Base-by-base conservation (phyloP, 23 red algal genomes). In the Cyanidiococcus yangmingshanensis region DNA sequence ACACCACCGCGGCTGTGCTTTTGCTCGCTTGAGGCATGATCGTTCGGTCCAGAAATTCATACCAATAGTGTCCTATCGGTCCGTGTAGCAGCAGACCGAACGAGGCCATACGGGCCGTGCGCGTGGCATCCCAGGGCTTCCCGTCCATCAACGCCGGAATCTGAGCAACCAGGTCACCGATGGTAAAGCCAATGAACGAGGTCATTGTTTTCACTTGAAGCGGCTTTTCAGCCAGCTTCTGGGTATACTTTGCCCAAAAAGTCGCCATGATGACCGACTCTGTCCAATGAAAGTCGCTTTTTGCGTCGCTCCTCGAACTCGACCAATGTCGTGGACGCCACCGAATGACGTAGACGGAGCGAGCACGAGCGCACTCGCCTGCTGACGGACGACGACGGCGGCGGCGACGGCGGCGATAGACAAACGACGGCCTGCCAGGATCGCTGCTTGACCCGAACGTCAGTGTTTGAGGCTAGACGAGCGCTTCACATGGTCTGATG, bases 51-150 rank as follows among this genome's bases (percentile, higher is more conserved):
- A 98, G 83, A 58, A 98, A 91, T 1, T 80, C 68, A 59, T 98
- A 98, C 94, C 94, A 98, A 76, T 98, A 98, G 68, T 98, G 94
- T 1, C 94, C 94, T 38, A 98, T 86, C 17, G 94, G 94, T 25
- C 94, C 94, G 79, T 98, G 94, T 25, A 98, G 79, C 37, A 77
- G 68, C 15, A 91, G 34, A 32, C 88, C 94, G 67, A 98, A 98
- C 32, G 88, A 82, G 0, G 80, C 89, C 87, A 98, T 87, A 38
- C 89, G 86, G 0, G 88, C 89, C 32, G 94, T 98, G 38, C 94
- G 89, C 37, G 41, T 58, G 24, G 80, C 87, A 63, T 98, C 88
- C 94, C 94, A 98, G 38, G 85, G 39, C 54, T 89, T 89, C 25
- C 94, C 94, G 37, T 74, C 77, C 17, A 82, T 77, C 63, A 98